A percentile compares a stretch with the other conserved stretches of the same genome.
Conservation (phyloP, 2,329 filamentous ascomycete species). For the Metarhizium album region DNA sequence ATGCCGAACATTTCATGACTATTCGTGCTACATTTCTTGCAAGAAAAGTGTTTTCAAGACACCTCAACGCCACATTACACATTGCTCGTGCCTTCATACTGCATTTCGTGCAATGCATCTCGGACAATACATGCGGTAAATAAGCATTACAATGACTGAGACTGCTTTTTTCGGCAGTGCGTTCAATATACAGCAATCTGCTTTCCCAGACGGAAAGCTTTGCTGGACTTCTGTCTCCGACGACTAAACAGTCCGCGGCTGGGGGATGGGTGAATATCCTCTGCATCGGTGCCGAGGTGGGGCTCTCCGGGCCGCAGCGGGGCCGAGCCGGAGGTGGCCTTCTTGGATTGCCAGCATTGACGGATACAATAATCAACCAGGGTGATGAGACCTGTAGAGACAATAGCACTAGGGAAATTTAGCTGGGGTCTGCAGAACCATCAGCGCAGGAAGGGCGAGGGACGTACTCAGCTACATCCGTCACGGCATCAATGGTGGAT, state of each 20-base stretch:
- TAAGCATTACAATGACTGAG: neutral
- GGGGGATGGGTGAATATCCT: slow-evolving; percentile 11
- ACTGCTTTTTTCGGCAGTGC: neutral
- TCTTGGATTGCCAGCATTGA: slow-evolving; percentile 49
- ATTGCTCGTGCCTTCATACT: neutral
- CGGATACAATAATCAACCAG: slow-evolving; percentile 90
- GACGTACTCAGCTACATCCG: slow-evolving; percentile 78
- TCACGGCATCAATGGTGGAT: slow-evolving; percentile 54
- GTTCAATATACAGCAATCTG: slow-evolving; percentile 26
- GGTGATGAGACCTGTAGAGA: slow-evolving; percentile 80
- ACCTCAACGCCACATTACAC: neutral
- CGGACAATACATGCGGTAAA: neutral
- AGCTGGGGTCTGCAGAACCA: slow-evolving; percentile 5
- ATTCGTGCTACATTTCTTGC: neutral
- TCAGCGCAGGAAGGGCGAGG: neutral
- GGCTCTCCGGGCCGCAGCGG: neutral
- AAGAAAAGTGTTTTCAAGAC: neutral
- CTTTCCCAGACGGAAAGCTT: slow-evolving; percentile 26
- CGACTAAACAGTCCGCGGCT: slow-evolving; percentile 8
- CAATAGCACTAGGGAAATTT: slow-evolving; percentile 56
- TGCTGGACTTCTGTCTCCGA: slow-evolving; percentile 18
- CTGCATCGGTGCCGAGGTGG: slow-evolving; percentile 1
- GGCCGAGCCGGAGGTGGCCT: slow-evolving; percentile 3
- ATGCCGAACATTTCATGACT: neutral
- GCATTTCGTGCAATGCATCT: neutral